Base-by-base conservation (phyloP, 129 eudicot genomes). In the Centrapalus pauciflorus region DNA sequence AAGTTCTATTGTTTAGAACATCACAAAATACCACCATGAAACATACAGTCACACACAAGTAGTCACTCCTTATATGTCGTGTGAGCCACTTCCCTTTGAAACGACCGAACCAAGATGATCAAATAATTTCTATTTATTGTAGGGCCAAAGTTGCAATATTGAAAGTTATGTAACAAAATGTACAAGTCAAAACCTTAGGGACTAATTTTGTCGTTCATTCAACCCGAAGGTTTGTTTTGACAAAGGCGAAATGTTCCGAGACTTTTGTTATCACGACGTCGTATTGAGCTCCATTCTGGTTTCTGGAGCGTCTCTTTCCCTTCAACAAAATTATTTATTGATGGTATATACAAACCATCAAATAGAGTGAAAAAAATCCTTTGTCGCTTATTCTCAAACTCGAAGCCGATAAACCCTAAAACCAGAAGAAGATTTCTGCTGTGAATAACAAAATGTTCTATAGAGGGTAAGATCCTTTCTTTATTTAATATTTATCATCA, bases 391-490 rank as follows among this genome's bases (percentile, higher is more conserved):
- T 51, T 54, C 74, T 52, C 57, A 52, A 68, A 68, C 37, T 52
- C 64, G 52, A 68, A 55, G 26, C 23, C 57, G 19, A 66, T 64
- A 73, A 73, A 64, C 77, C 77, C 77, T 73, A 73, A 63, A 37
- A 25, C 6, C 54, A 29, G 61, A 59, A 73, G 64, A 43, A 48
- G 64, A 35, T 52, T 38, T 17, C 6, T 7, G 54, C 30, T 50
- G 21, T 0, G n/a, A 43, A 6, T 21, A 17, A 43, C 27, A 55
- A 66, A 52, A 83, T 83, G 88, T 83, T 75, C 54, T 83, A 79
- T 68, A 67, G 88, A 68, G 88, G 88, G 88, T 83, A 79, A 67
- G 79, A 25, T 19, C 43, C 41, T 37, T 59, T 48, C 48, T 27
- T n/a, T n/a, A n/a, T n/a, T n/a, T n/a, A n/a, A n/a, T 11, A 21